Conservation (phyloP, 1,284 basidiomycete species). For the Ganoderma sinense region DNA sequence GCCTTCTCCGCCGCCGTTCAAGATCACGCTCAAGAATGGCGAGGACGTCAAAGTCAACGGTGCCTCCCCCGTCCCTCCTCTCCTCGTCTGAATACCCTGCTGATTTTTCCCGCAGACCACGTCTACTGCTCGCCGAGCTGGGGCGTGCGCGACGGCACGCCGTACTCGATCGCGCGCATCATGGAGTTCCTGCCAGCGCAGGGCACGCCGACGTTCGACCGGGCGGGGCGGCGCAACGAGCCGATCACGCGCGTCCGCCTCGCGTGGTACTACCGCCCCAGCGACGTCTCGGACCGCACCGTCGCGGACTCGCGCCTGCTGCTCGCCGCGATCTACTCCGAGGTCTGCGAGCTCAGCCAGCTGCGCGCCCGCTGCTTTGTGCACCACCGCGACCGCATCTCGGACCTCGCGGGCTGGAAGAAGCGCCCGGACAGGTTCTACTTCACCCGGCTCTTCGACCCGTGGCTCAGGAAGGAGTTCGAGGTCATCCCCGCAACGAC, state of each 20-base stretch:
- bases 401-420: conserved; percentile 95
- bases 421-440: conserved; percentile 95
- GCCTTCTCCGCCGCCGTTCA: conserved; percentile 31
- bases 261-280: conserved; percentile 93
- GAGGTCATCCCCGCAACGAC: conserved; percentile 91
- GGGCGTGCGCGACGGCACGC: conserved; percentile 90
- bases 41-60: conserved; percentile 85
- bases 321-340: conserved; percentile 94
- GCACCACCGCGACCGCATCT: conserved; percentile 93
- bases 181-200: conserved; percentile 94
- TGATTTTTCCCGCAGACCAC: conserved; percentile 73
- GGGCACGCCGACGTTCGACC: conserved; percentile 55
- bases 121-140: conserved; percentile 94
- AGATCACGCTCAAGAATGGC: conserved; percentile 71
- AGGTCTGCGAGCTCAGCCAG: conserved; percentile 92
- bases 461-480: conserved; percentile 98
- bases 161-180: conserved; percentile 93
- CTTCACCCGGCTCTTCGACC: conserved; percentile 93
- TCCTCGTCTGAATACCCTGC: conserved; percentile 30
- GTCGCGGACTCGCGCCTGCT: conserved; percentile 90
- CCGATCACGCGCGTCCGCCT: conserved; percentile 83
- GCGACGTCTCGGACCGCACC: conserved; percentile 86
- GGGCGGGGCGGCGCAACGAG: conserved; percentile 61
- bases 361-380: conserved; percentile 93
- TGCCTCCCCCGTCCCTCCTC: conserved; percentile 45